These are phyloP conservation scores for Aspergillus calidoustus DNA, from an alignment of 2,329 filamentous ascomycete species.

Conservation along the genomic window DNA sequence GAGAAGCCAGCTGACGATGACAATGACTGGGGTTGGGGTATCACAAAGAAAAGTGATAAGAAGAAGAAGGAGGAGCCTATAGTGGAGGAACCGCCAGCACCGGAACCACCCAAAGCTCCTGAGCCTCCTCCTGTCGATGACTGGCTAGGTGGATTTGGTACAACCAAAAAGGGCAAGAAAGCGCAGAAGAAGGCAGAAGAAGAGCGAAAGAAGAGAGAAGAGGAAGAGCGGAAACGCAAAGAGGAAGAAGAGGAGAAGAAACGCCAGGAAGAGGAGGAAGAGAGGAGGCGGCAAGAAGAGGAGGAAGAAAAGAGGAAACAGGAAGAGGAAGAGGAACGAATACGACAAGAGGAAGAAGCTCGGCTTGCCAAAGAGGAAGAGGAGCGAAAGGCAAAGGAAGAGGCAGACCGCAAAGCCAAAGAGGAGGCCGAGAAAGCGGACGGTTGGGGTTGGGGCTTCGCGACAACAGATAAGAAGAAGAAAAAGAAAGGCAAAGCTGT, in stretches of 20 bases:
- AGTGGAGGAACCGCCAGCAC: slow-evolving; percentile 33
- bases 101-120: slow-evolving; percentile 34
- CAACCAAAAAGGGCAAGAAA: slow-evolving; percentile 50
- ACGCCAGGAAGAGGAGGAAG: slow-evolving; percentile 49
- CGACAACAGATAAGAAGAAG: slow-evolving; percentile 38
- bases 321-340: slow-evolving; percentile 38
- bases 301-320: slow-evolving; percentile 51
- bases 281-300: slow-evolving; percentile 49
- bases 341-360: slow-evolving; percentile 9
- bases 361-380: slow-evolving; percentile 18
- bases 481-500: slow-evolving; percentile 32
- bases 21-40: slow-evolving; percentile 36
- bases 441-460: slow-evolving; percentile 33
- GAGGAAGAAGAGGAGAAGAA: slow-evolving; percentile 33
- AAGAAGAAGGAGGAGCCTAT: slow-evolving; percentile 33
- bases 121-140: slow-evolving; percentile 37
- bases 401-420: slow-evolving; percentile 28
- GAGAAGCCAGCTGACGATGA: slow-evolving; percentile 27
- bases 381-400: slow-evolving; percentile 18
- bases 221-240: slow-evolving; percentile 27
- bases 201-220: slow-evolving; percentile 15
- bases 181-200: slow-evolving; percentile 34
- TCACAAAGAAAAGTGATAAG: slow-evolving; percentile 39
- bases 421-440: slow-evolving; percentile 32
- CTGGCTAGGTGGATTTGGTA: slow-evolving; percentile 36